Evolutionary conservation across 2,329 filamentous ascomycete genomes (phyloP), one percentile per base, ranked within the genome.

Genomic region (Penicillium sp.): DNA sequence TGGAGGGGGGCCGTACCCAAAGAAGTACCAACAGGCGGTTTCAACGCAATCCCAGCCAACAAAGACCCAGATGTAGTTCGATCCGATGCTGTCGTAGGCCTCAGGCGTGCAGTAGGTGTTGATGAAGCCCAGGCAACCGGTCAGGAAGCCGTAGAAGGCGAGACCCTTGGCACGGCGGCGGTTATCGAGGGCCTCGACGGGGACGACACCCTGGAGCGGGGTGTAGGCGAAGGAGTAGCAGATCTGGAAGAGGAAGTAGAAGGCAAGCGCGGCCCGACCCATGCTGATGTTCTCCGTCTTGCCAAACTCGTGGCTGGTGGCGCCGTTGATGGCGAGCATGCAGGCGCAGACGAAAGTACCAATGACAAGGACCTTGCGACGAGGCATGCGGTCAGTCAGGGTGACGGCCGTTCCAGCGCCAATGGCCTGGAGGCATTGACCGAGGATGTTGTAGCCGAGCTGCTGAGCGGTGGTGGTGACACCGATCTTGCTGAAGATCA

Each of bases 321-420:
- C 59, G 11, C 59, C 53, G 38, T 56, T 61, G 35, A 61, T 61
- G 13, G 59, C 53, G 19, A 61, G 53, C 46, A 56, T 56, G 15
- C 15, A 9, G 5, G 57, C 57, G 23, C 49, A 53, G n/a, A 19
- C 71, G 6, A 83, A 66, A 7, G 81, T 83, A 50, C 81, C 81
- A 30, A 72, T 73, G 41, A 83, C 67, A 26, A 84, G 71, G 1
- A 84, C 80, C 54, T 76, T 76, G 49, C 82, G 79, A 63, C 82
- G 81, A 7, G 75, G 79, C 80, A 83, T 82, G 29, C 65, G 74
- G 64, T 84, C 81, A 2, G 80, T 82, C 13, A 80, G 58, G 9
- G 70, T 60, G n/a, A 82, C 78, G 21, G 81, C 82, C 0, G 73
- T 73, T 47, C 57, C 57, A 11, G 81, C 82, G 11, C 79, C 81